Conservation (phyloP, 2,329 filamentous ascomycete species). For the Hymenoscyphus albidus region DNA sequence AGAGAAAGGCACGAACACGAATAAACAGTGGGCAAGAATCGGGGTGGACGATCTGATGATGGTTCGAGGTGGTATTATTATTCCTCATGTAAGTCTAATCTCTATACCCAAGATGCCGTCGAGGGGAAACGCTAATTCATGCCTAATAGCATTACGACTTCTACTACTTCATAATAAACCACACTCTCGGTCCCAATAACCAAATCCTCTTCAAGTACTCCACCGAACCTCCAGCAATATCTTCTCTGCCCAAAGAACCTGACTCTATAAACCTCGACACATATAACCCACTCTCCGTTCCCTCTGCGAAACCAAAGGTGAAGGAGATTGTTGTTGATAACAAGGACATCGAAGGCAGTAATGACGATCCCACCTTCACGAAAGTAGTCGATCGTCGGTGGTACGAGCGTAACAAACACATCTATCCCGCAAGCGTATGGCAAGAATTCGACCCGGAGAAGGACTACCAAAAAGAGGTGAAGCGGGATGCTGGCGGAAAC, state of each 20-base stretch:
- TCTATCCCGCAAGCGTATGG: slow-evolving; percentile 94
- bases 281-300: slow-evolving; percentile 40
- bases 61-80: slow-evolving; percentile 83
- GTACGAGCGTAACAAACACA: slow-evolving; percentile 98
- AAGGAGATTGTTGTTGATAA: slow-evolving; percentile 37
- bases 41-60: slow-evolving; percentile 95
- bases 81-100: slow-evolving; percentile 74
- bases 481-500: slow-evolving; percentile 84
- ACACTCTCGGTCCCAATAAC: slow-evolving; percentile 68
- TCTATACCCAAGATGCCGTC: slow-evolving; percentile 21
- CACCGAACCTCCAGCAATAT: slow-evolving; percentile 42
- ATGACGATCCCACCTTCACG: slow-evolving; percentile 74
- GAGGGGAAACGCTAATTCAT: slow-evolving; percentile 15
- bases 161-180: slow-evolving; percentile 94
- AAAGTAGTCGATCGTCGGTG: slow-evolving; percentile 95
- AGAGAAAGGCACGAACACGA: slow-evolving; percentile 49
- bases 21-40: slow-evolving; percentile 85
- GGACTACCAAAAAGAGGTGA: slow-evolving; percentile 73
- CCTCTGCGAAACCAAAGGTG: slow-evolving; percentile 34
- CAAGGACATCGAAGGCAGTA: slow-evolving; percentile 63
- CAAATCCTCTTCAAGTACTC: slow-evolving; percentile 73
- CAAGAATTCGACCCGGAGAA: slow-evolving; percentile 89
- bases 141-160: slow-evolving; percentile 82
- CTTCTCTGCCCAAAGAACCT: slow-evolving; percentile 7
- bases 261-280: slow-evolving; percentile 25